Evolutionary conservation across 495 filamentous ascomycete genomes (phyloP).

Genomic region (Aspergillus avenaceus): DNA sequence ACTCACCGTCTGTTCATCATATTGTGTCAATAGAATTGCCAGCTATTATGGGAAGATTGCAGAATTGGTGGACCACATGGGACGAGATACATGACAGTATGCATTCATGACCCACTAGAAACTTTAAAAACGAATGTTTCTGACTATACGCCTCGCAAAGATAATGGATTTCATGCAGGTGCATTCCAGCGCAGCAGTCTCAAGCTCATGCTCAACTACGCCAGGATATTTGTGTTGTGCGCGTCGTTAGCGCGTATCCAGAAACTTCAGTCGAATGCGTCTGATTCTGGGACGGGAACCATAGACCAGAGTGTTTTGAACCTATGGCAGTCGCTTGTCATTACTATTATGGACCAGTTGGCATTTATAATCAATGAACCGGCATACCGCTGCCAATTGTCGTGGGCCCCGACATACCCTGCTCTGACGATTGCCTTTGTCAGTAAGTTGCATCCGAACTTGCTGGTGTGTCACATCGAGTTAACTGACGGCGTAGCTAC

Average conservation of each 20-base stretch:
- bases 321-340: slow-evolving; percentile 36
- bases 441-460: slow-evolving; percentile 24
- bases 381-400: slow-evolving; percentile 34
- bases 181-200: slow-evolving; percentile 41
- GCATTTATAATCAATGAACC: slow-evolving; percentile 33
- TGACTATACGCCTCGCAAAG: slow-evolving; percentile 8
- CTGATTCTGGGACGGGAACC: slow-evolving; percentile 19
- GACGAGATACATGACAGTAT: slow-evolving; percentile 41
- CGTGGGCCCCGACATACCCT: slow-evolving; percentile 41
- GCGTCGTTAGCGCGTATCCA: slow-evolving; percentile 37
- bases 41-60: slow-evolving; percentile 31
- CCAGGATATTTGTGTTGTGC: slow-evolving; percentile 36
- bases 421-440: slow-evolving; percentile 40
- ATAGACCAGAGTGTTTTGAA: slow-evolving; percentile 25
- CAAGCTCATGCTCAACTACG: slow-evolving; percentile 37
- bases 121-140: neutral
- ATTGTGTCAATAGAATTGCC: slow-evolving; percentile 31
- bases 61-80: slow-evolving; percentile 40
- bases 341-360: slow-evolving; percentile 36
- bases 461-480: neutral
- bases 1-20: slow-evolving; percentile 21
- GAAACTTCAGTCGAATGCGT: slow-evolving; percentile 26
- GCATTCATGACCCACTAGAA: neutral
- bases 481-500: slow-evolving; percentile 21
- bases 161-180: slow-evolving; percentile 38